A percentile compares a stretch with the other conserved stretches of the same genome.
Evolutionary conservation across 805 yeast genomes (phyloP).

Genomic region (Hanseniaspora lachancei): DNA sequence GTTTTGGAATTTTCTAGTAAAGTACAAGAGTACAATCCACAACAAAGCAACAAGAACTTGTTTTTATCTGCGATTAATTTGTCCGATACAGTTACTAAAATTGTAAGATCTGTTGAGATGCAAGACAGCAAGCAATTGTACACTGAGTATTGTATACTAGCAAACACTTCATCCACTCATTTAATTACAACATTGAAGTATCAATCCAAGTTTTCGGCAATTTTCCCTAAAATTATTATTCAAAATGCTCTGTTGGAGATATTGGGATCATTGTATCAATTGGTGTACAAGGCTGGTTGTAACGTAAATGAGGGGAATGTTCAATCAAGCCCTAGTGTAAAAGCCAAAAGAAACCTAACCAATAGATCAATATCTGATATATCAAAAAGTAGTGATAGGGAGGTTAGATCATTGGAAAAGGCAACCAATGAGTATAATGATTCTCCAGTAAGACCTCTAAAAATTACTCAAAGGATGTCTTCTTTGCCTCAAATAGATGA

Average conservation of each 20-base stretch:
- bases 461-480: conserved; percentile 45
- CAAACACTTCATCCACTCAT: conserved; percentile 53
- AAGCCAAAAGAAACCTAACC: not conserved
- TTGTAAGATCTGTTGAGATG: conserved; percentile 20
- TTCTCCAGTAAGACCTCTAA: conserved; percentile 54
- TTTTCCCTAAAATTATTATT: conserved; percentile 51
- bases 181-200: conserved; percentile 60
- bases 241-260: conserved; percentile 62
- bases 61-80: conserved; percentile 42
- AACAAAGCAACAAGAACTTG: conserved; percentile 29
- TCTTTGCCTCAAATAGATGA: not conserved
- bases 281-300: conserved; percentile 24
- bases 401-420: not conserved
- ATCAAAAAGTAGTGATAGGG: not conserved
- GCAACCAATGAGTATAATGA: conserved; percentile 14
- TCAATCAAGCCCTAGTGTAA: not conserved
- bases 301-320: not conserved
- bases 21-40: conserved; percentile 22
- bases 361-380: not conserved
- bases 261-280: conserved; percentile 45
- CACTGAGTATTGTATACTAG: conserved; percentile 31
- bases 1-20: conserved; percentile 34
- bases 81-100: conserved; percentile 29
- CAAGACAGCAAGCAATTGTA: conserved; percentile 13
- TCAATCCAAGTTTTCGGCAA: conserved; percentile 41